A percentile compares a stretch with the other conserved stretches of the same genome.
These are phyloP conservation scores for Citrus hindsii DNA, from an alignment of 345 rosid genomes.

Conservation along the genomic window DNA sequence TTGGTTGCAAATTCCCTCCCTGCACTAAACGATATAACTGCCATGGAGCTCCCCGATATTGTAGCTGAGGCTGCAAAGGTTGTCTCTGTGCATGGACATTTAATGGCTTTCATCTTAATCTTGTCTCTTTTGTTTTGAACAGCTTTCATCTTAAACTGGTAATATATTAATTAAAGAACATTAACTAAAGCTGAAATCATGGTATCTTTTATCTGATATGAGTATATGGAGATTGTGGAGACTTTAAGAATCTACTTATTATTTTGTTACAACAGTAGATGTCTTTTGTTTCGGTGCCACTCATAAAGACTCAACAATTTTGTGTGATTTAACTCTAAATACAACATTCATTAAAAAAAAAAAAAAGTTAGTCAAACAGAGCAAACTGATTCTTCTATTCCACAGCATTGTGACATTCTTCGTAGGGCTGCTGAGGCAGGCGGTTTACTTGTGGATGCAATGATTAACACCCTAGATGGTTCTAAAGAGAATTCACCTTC, in stretches of 20 bases:
- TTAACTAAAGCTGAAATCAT: background rate
- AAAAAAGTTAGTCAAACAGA: background rate
- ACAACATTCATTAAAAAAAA: background rate
- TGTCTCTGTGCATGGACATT: conserved; percentile 2
- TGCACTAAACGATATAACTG: conserved; percentile 92
- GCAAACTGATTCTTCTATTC: conserved; percentile 19
- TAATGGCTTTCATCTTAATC: background rate
- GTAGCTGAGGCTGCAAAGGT: conserved; percentile 99
- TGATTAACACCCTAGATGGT: conserved; percentile 56
- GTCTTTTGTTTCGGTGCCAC: background rate
- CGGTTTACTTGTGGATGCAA: conserved; percentile 92
- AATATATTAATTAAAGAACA: background rate
- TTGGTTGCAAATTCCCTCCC: conserved; percentile 97
- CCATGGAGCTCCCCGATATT: conserved; percentile 97
- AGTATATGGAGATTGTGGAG: background rate
- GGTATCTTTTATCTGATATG: background rate
- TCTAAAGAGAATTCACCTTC: conserved; percentile 61
- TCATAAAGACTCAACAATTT: background rate
- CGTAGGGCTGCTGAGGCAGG: conserved; percentile 97
- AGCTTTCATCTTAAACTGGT: background rate
- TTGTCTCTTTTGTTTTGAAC: background rate
- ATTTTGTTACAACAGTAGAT: background rate
- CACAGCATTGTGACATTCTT: conserved; percentile 90
- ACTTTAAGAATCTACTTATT: background rate
- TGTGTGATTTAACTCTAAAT: background rate